Conservation (phyloP, 1,284 basidiomycete species). For the Sporisorium reilianum region DNA sequence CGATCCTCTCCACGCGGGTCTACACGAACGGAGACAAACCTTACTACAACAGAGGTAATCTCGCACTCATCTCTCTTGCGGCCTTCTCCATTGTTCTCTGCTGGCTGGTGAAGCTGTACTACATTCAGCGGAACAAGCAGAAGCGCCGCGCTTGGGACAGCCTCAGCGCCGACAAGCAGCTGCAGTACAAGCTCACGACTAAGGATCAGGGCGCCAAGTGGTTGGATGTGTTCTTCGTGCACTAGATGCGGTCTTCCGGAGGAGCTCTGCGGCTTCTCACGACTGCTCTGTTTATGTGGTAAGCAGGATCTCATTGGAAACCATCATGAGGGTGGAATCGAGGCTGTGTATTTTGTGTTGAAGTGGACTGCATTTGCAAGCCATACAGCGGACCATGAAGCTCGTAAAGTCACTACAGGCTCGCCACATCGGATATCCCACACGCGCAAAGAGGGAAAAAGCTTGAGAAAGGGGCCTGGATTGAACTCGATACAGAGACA, state of each 20-base stretch:
- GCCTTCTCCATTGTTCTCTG: constrained; percentile 35
- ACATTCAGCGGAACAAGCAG: constrained; percentile 44
- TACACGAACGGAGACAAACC: constrained; percentile 54
- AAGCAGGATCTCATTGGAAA: no score
- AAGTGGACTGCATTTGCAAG: no score
- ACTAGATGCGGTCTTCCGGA: constrained; percentile 25
- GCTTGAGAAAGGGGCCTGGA: no score
- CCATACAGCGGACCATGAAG: no score
- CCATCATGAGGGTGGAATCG: no score
- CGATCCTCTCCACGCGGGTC: constrained; percentile 45
- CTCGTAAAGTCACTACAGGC: no score
- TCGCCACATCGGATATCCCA: no score
- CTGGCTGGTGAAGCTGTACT: constrained; percentile 50
- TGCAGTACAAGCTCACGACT: constrained; percentile 46
- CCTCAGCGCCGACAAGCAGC: constrained; percentile 31
- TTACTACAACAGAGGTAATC: constrained; percentile 50
- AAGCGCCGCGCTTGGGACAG: constrained; percentile 35
- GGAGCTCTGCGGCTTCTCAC: no score
- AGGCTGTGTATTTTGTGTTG: no score
- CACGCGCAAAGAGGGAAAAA: no score
- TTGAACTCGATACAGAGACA: no score
- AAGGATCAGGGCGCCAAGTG: constrained; percentile 47
- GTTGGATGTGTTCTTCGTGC: constrained; percentile 48
- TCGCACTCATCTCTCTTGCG: constrained; percentile 32
- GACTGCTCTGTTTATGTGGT: no score